These are phyloP conservation scores for Ceratobasidium sp. DNA, from an alignment of 1,284 basidiomycete species.

Conservation along the genomic window DNA sequence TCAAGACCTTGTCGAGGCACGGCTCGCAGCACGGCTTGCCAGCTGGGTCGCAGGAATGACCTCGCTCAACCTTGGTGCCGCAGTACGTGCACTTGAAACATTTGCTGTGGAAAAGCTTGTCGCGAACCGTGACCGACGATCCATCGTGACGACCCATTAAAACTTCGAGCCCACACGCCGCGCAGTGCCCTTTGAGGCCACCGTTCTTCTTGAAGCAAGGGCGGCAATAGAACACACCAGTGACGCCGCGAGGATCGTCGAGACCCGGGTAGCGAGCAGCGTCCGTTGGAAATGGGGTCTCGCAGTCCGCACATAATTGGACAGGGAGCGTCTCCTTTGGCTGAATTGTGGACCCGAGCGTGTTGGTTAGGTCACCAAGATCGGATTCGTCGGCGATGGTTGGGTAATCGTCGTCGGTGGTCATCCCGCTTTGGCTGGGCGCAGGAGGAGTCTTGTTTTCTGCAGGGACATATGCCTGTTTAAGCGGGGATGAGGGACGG, in stretches of 20 bases:
- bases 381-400: slow-evolving; percentile 42
- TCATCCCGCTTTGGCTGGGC: not conserved
- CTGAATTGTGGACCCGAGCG: slow-evolving; percentile 39
- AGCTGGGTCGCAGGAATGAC: slow-evolving; percentile 81
- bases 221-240: slow-evolving; percentile 70
- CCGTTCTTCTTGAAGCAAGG: slow-evolving; percentile 74
- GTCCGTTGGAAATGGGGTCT: slow-evolving; percentile 73
- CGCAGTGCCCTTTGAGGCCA: slow-evolving; percentile 78
- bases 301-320: slow-evolving; percentile 61
- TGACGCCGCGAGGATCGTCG: slow-evolving; percentile 54
- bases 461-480: slow-evolving; percentile 37
- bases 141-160: slow-evolving; percentile 78
- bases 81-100: slow-evolving; percentile 74
- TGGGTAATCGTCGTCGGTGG: slow-evolving; percentile 37
- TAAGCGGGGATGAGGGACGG: slow-evolving; percentile 41
- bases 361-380: slow-evolving; percentile 40
- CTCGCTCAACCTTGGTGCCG: slow-evolving; percentile 72
- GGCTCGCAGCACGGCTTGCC: slow-evolving; percentile 78
- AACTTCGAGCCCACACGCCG: slow-evolving; percentile 71
- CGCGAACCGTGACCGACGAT: slow-evolving; percentile 73
- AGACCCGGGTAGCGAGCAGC: slow-evolving; percentile 85
- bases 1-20: slow-evolving; percentile 69
- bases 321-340: slow-evolving; percentile 38
- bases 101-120: slow-evolving; percentile 77
- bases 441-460: slow-evolving; percentile 13